Percentiles rank a stretch among this genome's conserved stretches.
These are phyloP conservation scores for Beauveria sp. DNA, from an alignment of 2,329 filamentous ascomycete species.

Conservation along the genomic window DNA sequence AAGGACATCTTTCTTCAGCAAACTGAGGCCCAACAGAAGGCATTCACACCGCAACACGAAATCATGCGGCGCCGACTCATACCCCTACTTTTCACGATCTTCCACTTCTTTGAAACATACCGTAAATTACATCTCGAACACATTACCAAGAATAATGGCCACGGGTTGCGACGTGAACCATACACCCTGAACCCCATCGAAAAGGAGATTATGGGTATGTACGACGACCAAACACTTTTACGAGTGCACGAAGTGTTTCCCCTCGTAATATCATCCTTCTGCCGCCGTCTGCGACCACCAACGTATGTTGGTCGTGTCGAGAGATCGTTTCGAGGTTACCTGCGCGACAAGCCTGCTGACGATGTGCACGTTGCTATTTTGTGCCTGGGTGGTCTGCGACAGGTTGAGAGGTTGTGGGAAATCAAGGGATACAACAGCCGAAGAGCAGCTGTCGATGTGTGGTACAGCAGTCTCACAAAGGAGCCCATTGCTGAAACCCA, in stretches of 20 bases:
- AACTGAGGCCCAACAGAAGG: slow-evolving; percentile 44
- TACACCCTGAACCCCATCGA: slow-evolving; percentile 59
- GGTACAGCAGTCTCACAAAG: slow-evolving; percentile 46
- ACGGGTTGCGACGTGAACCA: slow-evolving; percentile 43
- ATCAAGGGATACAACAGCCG: slow-evolving; percentile 58
- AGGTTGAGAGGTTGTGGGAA: slow-evolving; percentile 58
- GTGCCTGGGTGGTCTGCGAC: slow-evolving; percentile 52
- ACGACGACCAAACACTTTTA: slow-evolving; percentile 55
- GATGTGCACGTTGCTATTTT: slow-evolving; percentile 55
- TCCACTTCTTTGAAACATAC: slow-evolving; percentile 62
- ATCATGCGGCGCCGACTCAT: slow-evolving; percentile 58
- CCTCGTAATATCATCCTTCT: slow-evolving; percentile 56
- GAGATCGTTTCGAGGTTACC: slow-evolving; percentile 54
- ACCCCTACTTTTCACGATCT: slow-evolving; percentile 56
- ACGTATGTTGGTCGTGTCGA: slow-evolving; percentile 58
- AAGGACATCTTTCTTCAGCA: slow-evolving; percentile 57
- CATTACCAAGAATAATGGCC: slow-evolving; percentile 42
- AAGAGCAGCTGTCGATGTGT: slow-evolving; percentile 50
- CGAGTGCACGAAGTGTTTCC: slow-evolving; percentile 59
- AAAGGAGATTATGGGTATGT: slow-evolving; percentile 53
- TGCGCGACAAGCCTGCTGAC: slow-evolving; percentile 54
- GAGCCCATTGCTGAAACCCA: slow-evolving; percentile 32
- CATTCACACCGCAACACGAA: slow-evolving; percentile 54
- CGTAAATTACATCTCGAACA: slow-evolving; percentile 51
- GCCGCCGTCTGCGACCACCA: slow-evolving; percentile 52